Evolutionary conservation across 2,329 filamentous ascomycete species (phyloP), one percentile per base, ranked within the genome.

Genomic region (Gremmenia infestans): DNA sequence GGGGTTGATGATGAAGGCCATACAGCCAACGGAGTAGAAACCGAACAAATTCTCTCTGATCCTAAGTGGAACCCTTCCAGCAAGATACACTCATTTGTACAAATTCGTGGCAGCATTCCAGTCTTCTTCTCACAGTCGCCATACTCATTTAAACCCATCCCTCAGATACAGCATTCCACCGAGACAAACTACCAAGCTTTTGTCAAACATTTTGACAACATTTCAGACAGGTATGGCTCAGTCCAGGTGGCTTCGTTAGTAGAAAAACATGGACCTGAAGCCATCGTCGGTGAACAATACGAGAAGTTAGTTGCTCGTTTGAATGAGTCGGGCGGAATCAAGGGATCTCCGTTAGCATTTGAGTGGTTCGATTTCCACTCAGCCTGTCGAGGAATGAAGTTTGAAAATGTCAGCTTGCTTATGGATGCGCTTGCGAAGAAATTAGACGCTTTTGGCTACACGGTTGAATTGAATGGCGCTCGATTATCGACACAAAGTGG

Each of bases 281-380:
- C 83, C 12, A 82, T 86, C 17, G 85, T 97, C 49, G 94, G 92
- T 3, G 81, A 87, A 52, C 79, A 86, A 37, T 99, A 91, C 68
- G 82, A 95, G 66, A 78, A 81, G 50, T 84, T 85, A 56, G 79
- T 89, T 1, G 75, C 82, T 49, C 72, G 76, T 23, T 75, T 93
- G 52, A 96, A 94, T 60, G 78, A 86, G 7, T 77, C 81, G 43
- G 77, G 77, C 6, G 76, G 78, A 4, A 70, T 78, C 19, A 77
- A 82, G 22, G 70, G 61, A 2, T 65, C 71, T 7, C 70, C 76
- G 9, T 73, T 94, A 12, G 80, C 77, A 0, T 95, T 96, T 67
- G 90, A 96, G 68, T 99, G 94, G 94, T 99, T 97, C 65, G 94
- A 99, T 68, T 99, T 99, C 66, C 94, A 97, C 70, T 80, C 85